Evolutionary conservation across 257 asterid genomes (phyloP), one percentile per base, ranked within the genome.

Genomic region (Sherardia arvensis): DNA sequence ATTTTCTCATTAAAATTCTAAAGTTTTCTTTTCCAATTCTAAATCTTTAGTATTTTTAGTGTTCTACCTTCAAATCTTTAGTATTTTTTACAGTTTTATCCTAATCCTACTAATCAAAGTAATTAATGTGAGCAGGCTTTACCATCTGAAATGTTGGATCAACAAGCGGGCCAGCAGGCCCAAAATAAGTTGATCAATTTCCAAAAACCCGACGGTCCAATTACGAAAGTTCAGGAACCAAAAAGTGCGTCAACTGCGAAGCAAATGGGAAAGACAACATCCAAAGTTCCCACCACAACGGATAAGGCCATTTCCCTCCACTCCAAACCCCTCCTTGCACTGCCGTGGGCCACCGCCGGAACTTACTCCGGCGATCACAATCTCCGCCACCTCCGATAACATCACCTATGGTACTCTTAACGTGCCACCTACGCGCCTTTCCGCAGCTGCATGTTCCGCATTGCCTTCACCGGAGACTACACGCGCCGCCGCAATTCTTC

Each of bases 341-440:
- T 29, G 29, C 33, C 76, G 30, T 54, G 11, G 47, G 34, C 36
- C 71, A 57, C 28, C 12, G 2, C 38, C 49, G 60, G 8, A 23
- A 4, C 12, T 14, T 21, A 1, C 36, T 15, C 61, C 61, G 36
- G 8, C 36, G 5, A 5, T 1, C 61, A 1, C 26, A n/a, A 7
- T 29, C 36, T 55, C 8, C 61, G 5, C 32, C 18, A 20, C 2
- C 26, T 3, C 12, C 47, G 15, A 21, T 15, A 20, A 33, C 32
- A 22, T 28, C 34, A 10, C 53, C 58, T 47, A 68, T 68, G 72
- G 54, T 68, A 51, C 61, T 56, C 23, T 48, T 68, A 47, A 33
- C 62, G 26, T 59, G 66, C 23, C 48, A 48, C 36, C 40, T 58
- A 9, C 21, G 47, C 32, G 7, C 33, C 40, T 54, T 32, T 28